Evolutionary conservation across 2,329 filamentous ascomycete genomes (phyloP).

Genomic region (Xylariaceae sp.): DNA sequence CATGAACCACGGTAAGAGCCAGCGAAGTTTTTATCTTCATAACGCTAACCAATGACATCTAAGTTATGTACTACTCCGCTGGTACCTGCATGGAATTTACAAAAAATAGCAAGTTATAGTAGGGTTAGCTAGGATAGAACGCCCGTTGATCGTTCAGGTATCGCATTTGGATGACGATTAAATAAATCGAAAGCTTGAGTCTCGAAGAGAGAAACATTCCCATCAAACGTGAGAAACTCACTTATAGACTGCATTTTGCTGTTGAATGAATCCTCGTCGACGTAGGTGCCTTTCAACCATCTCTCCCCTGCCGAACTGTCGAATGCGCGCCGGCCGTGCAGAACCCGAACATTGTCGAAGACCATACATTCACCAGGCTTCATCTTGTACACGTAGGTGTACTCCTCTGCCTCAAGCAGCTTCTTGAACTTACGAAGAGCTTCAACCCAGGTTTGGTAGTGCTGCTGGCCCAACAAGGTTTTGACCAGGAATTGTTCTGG

Average conservation of each 20-base stretch:
- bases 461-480: constrained; percentile 10
- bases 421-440: constrained; percentile 59
- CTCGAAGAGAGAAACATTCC: not conserved
- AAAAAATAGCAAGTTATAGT: too few species aligned
- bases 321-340: constrained; percentile 82
- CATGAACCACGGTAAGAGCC: too few species aligned
- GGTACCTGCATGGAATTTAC: too few species aligned
- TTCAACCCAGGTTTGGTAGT: constrained; percentile 46
- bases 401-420: constrained; percentile 58
- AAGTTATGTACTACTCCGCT: too few species aligned
- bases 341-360: constrained; percentile 86
- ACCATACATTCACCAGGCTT: constrained; percentile 84
- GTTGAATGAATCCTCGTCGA: constrained; percentile 51
- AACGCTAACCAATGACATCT: too few species aligned
- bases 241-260: constrained; percentile 10
- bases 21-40: too few species aligned
- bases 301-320: constrained; percentile 67
- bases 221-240: not conserved
- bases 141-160: too few species aligned
- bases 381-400: constrained; percentile 72
- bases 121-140: too few species aligned
- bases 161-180: not conserved
- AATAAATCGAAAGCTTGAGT: not conserved
- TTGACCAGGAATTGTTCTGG: constrained; percentile 63
- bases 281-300: constrained; percentile 86